Base-by-base conservation (phyloP, 192 early-diverging fungal species). In the Phycomyces blakesleeanus region DNA sequence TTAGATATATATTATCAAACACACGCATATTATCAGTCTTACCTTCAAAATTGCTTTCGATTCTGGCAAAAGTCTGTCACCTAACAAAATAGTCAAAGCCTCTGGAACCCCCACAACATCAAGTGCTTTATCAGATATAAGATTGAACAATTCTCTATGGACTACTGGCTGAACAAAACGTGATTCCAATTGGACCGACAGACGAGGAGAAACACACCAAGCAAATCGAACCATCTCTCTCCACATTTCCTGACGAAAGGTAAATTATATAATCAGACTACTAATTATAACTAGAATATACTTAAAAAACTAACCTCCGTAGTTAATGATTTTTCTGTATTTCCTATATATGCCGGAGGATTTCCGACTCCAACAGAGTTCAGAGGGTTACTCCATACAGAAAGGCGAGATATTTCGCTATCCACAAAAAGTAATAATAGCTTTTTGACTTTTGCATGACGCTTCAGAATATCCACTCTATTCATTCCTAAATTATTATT, bases 401-500 rank as follows among this genome's bases (percentile, higher is more conserved):
- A 80, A 63, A 94, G 73, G 14, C 93, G 87, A 52, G 81, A 80
- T 40, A 98, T 69, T 68, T 99, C 97, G 63, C 87, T 91, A 59
- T 96, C 95, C 25, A 95, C 70, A 25, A 99, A 78, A 34, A 99
- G 62, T 15, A 93, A 69, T 29, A 99, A 66, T 24, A 98, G 63
- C 24, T 86, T 81, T 50, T 81, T 82, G 37, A 68, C 63, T 40
- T 77, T 57, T 5, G 66, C 59, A 47, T 80, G 74, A 37, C 77
- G 58, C 12, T 72, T 74, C 18, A 81, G 41, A 39, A 83, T 76
- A 61, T 78, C 81, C 50, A 79, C 81, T 54, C 73, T 75, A 9
- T 34, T 34, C 29, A 14, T 5, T 60, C 29, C 29, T 34, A 34
- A 34, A 34, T 7, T 5, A 7, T n/a, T n/a, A n/a, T n/a, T n/a